Percentiles rank a stretch among this genome's conserved stretches.
These are phyloP conservation scores for Benincasa hispida DNA, from an alignment of 306 rosid species.

Conservation along the genomic window DNA sequence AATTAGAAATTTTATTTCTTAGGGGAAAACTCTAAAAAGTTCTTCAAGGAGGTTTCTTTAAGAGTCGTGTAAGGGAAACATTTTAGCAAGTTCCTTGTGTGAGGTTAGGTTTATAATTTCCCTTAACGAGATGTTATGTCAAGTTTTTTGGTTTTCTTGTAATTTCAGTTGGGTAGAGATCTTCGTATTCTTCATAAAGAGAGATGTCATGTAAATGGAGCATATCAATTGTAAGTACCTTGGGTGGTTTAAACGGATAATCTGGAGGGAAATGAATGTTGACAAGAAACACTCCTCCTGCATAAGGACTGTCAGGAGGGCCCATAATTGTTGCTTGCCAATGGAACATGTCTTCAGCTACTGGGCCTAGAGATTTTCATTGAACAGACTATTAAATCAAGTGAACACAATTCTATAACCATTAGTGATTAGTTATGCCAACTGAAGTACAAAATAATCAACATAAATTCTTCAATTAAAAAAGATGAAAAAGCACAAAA, in stretches of 20 bases:
- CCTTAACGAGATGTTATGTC: not conserved
- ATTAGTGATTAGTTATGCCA: not conserved
- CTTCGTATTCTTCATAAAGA: not conserved
- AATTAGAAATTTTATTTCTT: not conserved
- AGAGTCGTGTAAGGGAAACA: not conserved
- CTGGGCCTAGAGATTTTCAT: conserved; percentile 34
- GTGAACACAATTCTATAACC: not conserved
- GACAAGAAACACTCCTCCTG: conserved; percentile 53
- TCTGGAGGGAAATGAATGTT: conserved; percentile 47
- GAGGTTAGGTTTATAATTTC: not conserved
- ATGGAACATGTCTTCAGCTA: conserved; percentile 10
- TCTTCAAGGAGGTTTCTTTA: not conserved
- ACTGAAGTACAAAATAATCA: not conserved
- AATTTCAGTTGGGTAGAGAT: not conserved
- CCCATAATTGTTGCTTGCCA: conserved; percentile 40
- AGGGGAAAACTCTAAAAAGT: not conserved
- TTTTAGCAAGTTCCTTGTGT: not conserved
- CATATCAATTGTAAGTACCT: not conserved
- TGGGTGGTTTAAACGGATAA: conserved; percentile 11
- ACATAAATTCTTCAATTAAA: not conserved
- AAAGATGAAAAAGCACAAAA: not conserved
- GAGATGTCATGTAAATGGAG: not conserved
- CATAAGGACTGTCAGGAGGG: conserved; percentile 62
- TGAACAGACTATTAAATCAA: not conserved
- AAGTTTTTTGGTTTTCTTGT: not conserved